Evolutionary conservation across 768 basidiomycete genomes (phyloP), one percentile per base, ranked within the genome.

Genomic region (Kwoniella europaea): DNA sequence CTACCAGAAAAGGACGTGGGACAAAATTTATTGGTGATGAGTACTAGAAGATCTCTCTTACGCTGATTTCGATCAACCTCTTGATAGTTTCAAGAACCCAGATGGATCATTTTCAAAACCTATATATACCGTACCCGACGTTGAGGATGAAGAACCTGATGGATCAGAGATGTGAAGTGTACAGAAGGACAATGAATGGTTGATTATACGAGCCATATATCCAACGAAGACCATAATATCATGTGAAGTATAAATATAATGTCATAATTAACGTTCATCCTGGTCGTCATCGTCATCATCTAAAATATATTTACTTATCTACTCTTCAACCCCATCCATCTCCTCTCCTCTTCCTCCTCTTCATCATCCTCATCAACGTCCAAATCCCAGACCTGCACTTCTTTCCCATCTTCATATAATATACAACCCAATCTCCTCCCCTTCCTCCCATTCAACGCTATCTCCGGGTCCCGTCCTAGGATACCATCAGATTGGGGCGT

Each of bases 61-160:
- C 35, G 35, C 35, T 35, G 35, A 35, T 35, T 35, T 35, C 35
- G 35, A 35, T 6, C 35, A 35, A 35, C 22, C 22, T 13, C 22
- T 35, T 29, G 20, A 7, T 52, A 77, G 76, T 61, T 73, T 77
- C 60, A 58, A 59, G 44, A 46, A 46, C 10, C 60, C 66, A 42
- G 67, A 76, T 27, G 77, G 74, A 16, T 10, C 43, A 9, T 79
- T 79, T 58, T n/a, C 12, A 0, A 44, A 74, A 44, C 80, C 80
- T n/a, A 66, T 65, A 63, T 79, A 76, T 63, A 79, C 78, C 4
- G 67, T 81, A 57, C 80, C 80, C 1, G 68, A 74, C n/a, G 71
- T 78, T 4, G 78, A 81, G 15, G 80, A 81, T 35, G 80, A 76
- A 50, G 73, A 74, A 20, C 69, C 69, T 13, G 66, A 63, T 56